These are phyloP conservation scores for Cladosporium austrohemisphaericum DNA, from an alignment of 2,329 filamentous ascomycete genomes.

Conservation along the genomic window DNA sequence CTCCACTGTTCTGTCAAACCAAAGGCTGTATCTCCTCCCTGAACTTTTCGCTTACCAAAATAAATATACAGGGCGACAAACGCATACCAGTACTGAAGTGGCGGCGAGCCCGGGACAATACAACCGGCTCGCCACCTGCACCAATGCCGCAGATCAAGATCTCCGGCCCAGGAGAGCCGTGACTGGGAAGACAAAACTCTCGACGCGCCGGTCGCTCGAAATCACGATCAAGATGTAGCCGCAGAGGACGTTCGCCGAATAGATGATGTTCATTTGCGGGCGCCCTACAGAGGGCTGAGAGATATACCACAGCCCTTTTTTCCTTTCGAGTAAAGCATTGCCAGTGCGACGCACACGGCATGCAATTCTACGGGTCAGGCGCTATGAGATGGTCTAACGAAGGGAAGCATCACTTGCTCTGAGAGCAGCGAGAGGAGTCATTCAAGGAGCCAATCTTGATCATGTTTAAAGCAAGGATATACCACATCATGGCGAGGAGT, in stretches of 20 bases:
- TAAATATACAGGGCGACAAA: conserved; percentile 31
- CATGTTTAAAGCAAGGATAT: background rate
- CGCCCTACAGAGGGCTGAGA: background rate
- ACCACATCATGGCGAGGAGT: conserved; percentile 2
- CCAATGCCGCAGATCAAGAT: conserved; percentile 38
- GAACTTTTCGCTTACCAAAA: no score
- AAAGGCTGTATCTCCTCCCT: no score
- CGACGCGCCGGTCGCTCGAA: conserved; percentile 14
- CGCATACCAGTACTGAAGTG: conserved; percentile 37
- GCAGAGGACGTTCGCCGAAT: conserved; percentile 6
- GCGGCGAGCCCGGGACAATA: conserved; percentile 33
- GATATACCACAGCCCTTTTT: background rate
- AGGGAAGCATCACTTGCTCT: no score
- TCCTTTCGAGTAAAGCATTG: no score
- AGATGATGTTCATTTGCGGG: conserved; percentile 2
- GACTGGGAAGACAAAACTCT: conserved; percentile 16
- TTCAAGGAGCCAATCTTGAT: background rate
- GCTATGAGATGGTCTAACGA: no score
- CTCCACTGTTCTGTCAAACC: no score
- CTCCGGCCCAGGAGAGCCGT: conserved; percentile 37
- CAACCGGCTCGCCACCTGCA: conserved; percentile 30
- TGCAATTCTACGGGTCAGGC: no score
- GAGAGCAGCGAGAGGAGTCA: no score
- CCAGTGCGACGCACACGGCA: no score
- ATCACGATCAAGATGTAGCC: conserved; percentile 5